Evolutionary conservation across 1,284 basidiomycete genomes (phyloP).

Genomic region (Earliella scabrosa): DNA sequence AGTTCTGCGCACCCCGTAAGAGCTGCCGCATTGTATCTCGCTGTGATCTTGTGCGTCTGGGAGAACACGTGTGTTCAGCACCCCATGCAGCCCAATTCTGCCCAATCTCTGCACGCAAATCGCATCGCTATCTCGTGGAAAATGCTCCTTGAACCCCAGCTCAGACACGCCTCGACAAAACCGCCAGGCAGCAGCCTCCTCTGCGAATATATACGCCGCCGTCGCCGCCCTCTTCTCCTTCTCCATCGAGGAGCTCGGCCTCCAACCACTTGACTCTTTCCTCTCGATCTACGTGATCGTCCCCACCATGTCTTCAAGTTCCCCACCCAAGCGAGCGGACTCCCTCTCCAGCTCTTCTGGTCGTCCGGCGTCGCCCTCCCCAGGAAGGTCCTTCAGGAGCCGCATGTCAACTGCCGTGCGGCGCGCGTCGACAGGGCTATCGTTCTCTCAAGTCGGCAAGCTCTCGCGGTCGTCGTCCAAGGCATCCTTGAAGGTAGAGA

Average conservation of each 20-base stretch:
- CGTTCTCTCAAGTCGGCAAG: slow-evolving; percentile 37
- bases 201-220: slow-evolving; percentile 30
- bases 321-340: slow-evolving; percentile 21
- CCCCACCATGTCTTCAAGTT: slow-evolving; percentile 26
- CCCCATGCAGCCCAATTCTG: slow-evolving; percentile 12
- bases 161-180: slow-evolving; percentile 34
- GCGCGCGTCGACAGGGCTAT: slow-evolving; percentile 52
- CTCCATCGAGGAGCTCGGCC: slow-evolving; percentile 22
- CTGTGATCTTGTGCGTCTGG: slow-evolving; percentile 19
- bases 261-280: slow-evolving; percentile 9
- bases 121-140: slow-evolving; percentile 28
- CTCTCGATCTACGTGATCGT: slow-evolving; percentile 17
- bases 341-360: slow-evolving; percentile 10
- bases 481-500: slow-evolving; percentile 31
- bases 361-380: slow-evolving; percentile 27
- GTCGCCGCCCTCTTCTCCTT: slow-evolving; percentile 9
- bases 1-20: too few species aligned
- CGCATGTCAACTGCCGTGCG: slow-evolving; percentile 50
- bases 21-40: slow-evolving; percentile 8
- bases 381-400: slow-evolving; percentile 33
- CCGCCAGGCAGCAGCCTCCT: slow-evolving; percentile 30
- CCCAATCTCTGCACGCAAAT: slow-evolving; percentile 26
- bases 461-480: slow-evolving; percentile 35
- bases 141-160: slow-evolving; percentile 17
- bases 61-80: slow-evolving; percentile 32